These are phyloP conservation scores for Scheffersomyces ergatensis DNA, from an alignment of 805 yeast species.

Conservation along the genomic window DNA sequence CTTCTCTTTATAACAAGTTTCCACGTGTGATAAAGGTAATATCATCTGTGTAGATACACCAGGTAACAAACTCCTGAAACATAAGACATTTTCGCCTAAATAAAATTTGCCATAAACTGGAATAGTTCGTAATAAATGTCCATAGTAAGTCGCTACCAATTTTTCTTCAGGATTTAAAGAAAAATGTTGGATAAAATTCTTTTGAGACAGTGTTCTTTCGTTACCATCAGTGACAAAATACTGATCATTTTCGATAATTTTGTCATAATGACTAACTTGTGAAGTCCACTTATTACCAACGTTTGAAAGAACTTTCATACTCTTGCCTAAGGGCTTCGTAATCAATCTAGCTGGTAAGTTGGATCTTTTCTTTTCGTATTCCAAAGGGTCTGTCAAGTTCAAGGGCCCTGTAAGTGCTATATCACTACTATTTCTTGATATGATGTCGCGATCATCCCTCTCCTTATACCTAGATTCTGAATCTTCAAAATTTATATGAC, in stretches of 20 bases:
- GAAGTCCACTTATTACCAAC: constrained; percentile 51
- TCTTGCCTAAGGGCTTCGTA: constrained; percentile 19
- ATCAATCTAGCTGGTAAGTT: constrained; percentile 9
- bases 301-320: constrained; percentile 28
- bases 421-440: not conserved
- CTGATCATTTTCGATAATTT: constrained; percentile 41
- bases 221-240: constrained; percentile 44
- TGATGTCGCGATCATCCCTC: too few species aligned
- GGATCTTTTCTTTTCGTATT: constrained; percentile 10
- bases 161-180: constrained; percentile 51
- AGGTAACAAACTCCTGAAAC: constrained; percentile 77
- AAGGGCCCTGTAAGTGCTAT: constrained; percentile 14
- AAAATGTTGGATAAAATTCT: constrained; percentile 65
- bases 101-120: constrained; percentile 86
- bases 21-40: constrained; percentile 72
- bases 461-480: constrained; percentile 22
- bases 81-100: constrained; percentile 64
- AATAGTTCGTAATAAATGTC: constrained; percentile 64
- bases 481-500: constrained; percentile 17
- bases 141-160: constrained; percentile 66
- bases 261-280: constrained; percentile 60
- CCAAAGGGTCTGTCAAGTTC: constrained; percentile 25
- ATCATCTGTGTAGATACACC: constrained; percentile 80
- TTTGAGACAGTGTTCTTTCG: constrained; percentile 46
- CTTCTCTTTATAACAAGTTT: constrained; percentile 62